phyloP scores from a whole-genome alignment of 805 yeast species.

The Wickerhamiella cacticola region DNA sequence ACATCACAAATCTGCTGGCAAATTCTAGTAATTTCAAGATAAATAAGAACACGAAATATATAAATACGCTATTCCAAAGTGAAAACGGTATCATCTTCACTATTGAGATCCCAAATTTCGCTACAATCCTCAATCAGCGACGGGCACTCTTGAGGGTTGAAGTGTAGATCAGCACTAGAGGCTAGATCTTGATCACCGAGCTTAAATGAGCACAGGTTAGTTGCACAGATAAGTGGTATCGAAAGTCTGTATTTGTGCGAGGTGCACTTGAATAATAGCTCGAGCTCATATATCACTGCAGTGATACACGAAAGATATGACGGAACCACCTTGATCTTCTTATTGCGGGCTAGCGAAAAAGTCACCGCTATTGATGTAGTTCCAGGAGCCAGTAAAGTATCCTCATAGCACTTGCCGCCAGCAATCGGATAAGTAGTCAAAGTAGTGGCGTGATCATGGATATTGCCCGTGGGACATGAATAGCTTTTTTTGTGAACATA shows the following conservation, averaged over 20 bases:
- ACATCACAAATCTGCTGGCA: too few species aligned
- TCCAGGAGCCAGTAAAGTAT: background rate
- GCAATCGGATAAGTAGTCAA: background rate
- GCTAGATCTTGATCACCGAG: background rate
- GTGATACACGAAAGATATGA: conserved; percentile 9
- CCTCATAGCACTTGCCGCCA: background rate
- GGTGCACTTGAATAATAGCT: conserved; percentile 3
- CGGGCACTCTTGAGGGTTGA: conserved; percentile 2
- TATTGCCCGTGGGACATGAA: conserved; percentile 1
- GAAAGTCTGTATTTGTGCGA: background rate
- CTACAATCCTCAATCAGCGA: conserved; percentile 4
- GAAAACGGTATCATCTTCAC: background rate
- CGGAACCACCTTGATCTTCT: background rate
- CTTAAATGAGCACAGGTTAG: background rate
- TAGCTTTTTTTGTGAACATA: conserved; percentile 8
- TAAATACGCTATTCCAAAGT: conserved; percentile 1
- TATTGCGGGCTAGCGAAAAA: conserved; percentile 2
- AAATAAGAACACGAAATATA: too few species aligned
- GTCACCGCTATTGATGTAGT: background rate
- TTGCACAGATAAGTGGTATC: conserved; percentile 1
- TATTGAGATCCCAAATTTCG: background rate
- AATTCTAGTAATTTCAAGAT: too few species aligned
- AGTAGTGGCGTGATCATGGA: background rate
- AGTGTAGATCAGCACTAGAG: background rate
- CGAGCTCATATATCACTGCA: conserved; percentile 3